Base-by-base conservation (phyloP, 345 rosid species). In the Moringa oleifera region DNA sequence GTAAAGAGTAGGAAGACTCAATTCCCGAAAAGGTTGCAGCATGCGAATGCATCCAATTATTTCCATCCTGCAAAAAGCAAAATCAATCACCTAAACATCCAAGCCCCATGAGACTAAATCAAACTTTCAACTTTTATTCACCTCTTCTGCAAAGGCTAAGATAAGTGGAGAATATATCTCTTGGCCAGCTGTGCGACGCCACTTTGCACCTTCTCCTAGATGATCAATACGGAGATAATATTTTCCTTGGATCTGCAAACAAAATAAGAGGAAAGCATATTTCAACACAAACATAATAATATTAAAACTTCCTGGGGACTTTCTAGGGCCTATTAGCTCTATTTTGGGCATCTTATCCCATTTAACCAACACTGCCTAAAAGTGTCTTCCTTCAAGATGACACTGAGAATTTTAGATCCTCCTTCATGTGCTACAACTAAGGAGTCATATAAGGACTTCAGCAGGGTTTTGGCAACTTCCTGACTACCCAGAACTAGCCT, bases 151-250 rank as follows among this genome's bases (percentile, higher is more conserved):
- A 74, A 92, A 92, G 58, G 98, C 96, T 36, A 89, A 66, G 47
- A 89, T 90, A 58, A 92, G 83, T 24, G 98, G 98, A 58, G 96
- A 89, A 63, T 85, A 91, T 71, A 89, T 80, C 81, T 91, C 95
- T 57, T 91, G 96, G 46, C 93, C 97, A 74, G 80, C 69, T 19
- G 76, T 79, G 45, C 96, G 88, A 56, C 98, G 95, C 98, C 98
- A 92, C 70, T 81, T 89, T 20, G 96, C 89, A 66, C 98, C 98
- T 61, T 81, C 95, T 75, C 98, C 96, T 51, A 76, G 70, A 33
- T 71, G 85, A 70, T 89, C 95, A 20, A 92, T 79, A 68, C 83
- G 84, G 65, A 82, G 68, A 53, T 83, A 87, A 71, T 59, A 78
- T 75, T 87, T 92, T 62, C 98, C 98, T 82, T 51, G 82, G 64